Conservation (phyloP, 345 rosid species). For the Aquilaria malaccensis region DNA sequence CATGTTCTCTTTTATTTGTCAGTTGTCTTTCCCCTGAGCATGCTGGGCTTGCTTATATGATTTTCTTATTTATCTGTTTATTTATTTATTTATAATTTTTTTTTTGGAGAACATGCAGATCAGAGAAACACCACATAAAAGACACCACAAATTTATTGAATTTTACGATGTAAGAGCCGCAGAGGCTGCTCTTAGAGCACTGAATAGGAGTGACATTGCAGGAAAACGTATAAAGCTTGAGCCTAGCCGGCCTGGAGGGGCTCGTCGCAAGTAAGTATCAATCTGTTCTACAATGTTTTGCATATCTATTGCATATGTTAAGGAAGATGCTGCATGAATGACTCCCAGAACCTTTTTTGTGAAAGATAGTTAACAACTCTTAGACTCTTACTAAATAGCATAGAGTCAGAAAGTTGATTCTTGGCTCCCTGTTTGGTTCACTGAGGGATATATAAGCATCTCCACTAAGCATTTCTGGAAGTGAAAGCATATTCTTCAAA, state of each 20-base stretch:
- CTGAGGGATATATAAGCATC: too few relatives aligned
- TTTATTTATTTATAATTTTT: background rate
- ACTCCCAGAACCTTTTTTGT: too few relatives aligned
- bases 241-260: slow-evolving; percentile 98
- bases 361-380: too few relatives aligned
- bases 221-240: slow-evolving; percentile 97
- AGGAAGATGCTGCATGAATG: too few relatives aligned
- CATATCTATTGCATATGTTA: too few relatives aligned
- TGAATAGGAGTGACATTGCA: slow-evolving; percentile 91
- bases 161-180: slow-evolving; percentile 94
- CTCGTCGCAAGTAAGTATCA: slow-evolving; percentile 67
- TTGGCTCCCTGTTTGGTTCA: too few relatives aligned
- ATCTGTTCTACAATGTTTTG: background rate
- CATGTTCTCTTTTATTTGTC: background rate
- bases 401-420: too few relatives aligned
- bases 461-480: too few relatives aligned
- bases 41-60: background rate
- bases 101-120: slow-evolving; percentile 45
- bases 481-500: too few relatives aligned
- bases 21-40: background rate
- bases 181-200: slow-evolving; percentile 75
- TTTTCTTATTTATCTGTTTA: too few relatives aligned
- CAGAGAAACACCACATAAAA: slow-evolving; percentile 89
- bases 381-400: too few relatives aligned
- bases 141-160: slow-evolving; percentile 90